These are phyloP conservation scores for Marasmius tenuissimus DNA, from an alignment of 1,284 basidiomycete genomes.

Conservation along the genomic window DNA sequence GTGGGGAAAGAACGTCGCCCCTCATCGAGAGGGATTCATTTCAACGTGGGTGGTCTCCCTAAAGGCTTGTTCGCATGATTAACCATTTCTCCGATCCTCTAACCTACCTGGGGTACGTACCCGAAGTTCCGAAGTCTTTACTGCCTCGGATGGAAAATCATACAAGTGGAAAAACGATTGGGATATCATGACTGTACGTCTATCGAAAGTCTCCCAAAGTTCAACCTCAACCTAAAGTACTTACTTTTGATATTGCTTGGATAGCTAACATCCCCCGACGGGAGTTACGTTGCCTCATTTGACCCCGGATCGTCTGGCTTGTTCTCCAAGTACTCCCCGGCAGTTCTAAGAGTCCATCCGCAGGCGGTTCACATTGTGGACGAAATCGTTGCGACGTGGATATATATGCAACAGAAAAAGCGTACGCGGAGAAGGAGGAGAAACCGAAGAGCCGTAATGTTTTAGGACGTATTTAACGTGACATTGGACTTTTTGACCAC, in stretches of 20 bases:
- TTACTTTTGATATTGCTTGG: too few relatives aligned
- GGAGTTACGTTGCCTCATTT: conserved; percentile 28
- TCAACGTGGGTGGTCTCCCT: background rate
- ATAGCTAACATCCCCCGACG: conserved; percentile 7
- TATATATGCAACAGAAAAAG: conserved; percentile 29
- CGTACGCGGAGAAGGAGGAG: background rate
- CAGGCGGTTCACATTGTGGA: conserved; percentile 30
- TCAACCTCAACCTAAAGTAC: too few relatives aligned
- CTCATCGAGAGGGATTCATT: background rate
- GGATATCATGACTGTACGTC: conserved; percentile 1
- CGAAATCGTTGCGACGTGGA: conserved; percentile 33
- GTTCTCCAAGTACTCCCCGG: conserved; percentile 17
- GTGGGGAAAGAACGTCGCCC: conserved; percentile 5
- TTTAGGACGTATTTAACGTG: background rate
- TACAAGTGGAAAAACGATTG: conserved; percentile 16
- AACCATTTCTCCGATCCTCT: too few relatives aligned
- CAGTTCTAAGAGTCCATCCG: conserved; percentile 26
- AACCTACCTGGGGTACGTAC: background rate
- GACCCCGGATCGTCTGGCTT: conserved; percentile 18
- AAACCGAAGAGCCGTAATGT: conserved; percentile 1
- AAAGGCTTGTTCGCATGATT: background rate
- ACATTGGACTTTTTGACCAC: too few relatives aligned
- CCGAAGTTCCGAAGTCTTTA: conserved; percentile 13
- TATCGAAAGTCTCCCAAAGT: too few relatives aligned
- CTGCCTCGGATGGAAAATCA: conserved; percentile 12